A percentile compares a stretch with the other conserved stretches of the same genome.
phyloP scores from a whole-genome alignment of 352 stramenopile species.

The Phytopythium ostracodes region DNA sequence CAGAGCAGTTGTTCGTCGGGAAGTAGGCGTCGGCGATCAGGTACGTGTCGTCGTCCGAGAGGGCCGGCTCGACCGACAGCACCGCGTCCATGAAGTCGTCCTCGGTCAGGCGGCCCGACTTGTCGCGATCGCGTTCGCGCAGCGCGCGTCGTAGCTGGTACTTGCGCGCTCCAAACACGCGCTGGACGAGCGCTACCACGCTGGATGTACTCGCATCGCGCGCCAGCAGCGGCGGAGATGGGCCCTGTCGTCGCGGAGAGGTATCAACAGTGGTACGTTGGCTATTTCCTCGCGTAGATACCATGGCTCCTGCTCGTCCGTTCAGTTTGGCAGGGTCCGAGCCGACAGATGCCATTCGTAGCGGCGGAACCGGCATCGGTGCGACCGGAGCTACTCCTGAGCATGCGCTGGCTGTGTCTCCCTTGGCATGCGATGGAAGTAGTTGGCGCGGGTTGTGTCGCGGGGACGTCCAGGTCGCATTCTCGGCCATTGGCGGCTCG shows the following conservation, averaged over 20 bases:
- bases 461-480: neutral
- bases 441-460: neutral
- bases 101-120: conserved; percentile 49
- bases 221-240: neutral
- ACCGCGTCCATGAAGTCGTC: conserved; percentile 80
- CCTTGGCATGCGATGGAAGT: no score
- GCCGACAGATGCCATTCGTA: neutral
- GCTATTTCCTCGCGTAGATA: neutral
- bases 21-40: conserved; percentile 68
- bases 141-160: conserved; percentile 71
- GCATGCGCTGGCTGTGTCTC: no score
- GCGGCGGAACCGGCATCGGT: neutral
- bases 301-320: no score
- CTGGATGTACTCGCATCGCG: neutral
- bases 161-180: conserved; percentile 54
- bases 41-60: conserved; percentile 76
- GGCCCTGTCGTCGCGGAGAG: neutral
- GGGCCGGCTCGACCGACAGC: conserved; percentile 40
- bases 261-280: no score
- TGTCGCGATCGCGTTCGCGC: conserved; percentile 52
- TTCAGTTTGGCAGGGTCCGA: neutral
- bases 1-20: conserved; percentile 57
- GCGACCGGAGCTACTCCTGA: neutral
- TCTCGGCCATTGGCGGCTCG: neutral
- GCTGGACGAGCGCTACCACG: conserved; percentile 21